phyloP scores from a whole-genome alignment of 257 asterid species.

The Agastache rugosa region DNA sequence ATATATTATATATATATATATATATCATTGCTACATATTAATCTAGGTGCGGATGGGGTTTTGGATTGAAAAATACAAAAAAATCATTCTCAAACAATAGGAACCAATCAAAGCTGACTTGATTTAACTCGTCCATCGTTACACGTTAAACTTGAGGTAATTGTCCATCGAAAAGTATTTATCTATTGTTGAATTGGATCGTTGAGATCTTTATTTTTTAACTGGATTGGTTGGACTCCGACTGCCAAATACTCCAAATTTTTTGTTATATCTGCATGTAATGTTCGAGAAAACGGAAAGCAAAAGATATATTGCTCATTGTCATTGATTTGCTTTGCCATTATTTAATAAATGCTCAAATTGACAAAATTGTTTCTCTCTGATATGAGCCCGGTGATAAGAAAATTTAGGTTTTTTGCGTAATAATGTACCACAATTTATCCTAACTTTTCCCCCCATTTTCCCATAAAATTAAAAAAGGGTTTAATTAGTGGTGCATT shows the following conservation, averaged over 20 bases:
- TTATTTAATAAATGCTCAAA: not conserved
- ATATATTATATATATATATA: too few relatives aligned
- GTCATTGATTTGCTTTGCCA: not conserved
- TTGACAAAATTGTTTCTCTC: too few relatives aligned
- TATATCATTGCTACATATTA: too few relatives aligned
- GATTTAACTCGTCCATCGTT: slow-evolving; percentile 18
- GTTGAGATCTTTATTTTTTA: slow-evolving; percentile 17
- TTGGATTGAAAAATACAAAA: not conserved
- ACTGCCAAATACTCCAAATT: slow-evolving; percentile 9
- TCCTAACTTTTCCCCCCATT: too few relatives aligned
- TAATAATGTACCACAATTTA: too few relatives aligned
- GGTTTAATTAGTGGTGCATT: too few relatives aligned
- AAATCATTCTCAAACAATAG: not conserved
- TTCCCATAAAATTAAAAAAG: too few relatives aligned
- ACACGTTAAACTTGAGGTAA: not conserved
- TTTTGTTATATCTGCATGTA: slow-evolving; percentile 26
- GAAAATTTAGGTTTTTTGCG: too few relatives aligned
- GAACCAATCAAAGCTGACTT: slow-evolving; percentile 37
- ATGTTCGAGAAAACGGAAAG: not conserved
- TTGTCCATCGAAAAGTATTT: not conserved
- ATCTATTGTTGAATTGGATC: not conserved
- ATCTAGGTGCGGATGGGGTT: not conserved
- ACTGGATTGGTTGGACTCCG: slow-evolving; percentile 6
- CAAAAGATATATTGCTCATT: not conserved
- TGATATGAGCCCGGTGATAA: too few relatives aligned